A percentile compares a stretch with the other conserved stretches of the same genome.
These are phyloP conservation scores for Inosperma sp. DNA, from an alignment of 768 basidiomycete genomes.

Conservation along the genomic window DNA sequence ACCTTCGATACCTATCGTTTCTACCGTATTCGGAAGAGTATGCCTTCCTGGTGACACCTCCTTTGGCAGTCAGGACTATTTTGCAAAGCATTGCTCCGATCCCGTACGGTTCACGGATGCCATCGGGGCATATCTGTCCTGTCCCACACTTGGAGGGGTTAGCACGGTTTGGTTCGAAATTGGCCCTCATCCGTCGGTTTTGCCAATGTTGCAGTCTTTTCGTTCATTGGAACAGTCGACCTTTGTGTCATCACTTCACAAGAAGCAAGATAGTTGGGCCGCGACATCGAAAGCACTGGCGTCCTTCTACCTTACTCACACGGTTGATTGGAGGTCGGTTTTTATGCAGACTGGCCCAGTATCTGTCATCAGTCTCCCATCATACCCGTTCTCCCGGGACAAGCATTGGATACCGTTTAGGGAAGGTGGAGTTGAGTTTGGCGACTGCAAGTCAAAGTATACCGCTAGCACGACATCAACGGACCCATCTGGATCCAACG, in stretches of 20 bases:
- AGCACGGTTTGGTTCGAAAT: constrained; percentile 58
- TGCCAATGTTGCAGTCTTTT: constrained; percentile 53
- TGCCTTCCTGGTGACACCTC: constrained; percentile 47
- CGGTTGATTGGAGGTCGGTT: constrained; percentile 51
- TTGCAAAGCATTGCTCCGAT: constrained; percentile 52
- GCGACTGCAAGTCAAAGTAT: no score
- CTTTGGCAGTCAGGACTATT: constrained; percentile 49
- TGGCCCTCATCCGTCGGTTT: constrained; percentile 54
- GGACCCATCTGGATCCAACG: no score
- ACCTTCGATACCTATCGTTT: constrained; percentile 57
- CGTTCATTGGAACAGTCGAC: constrained; percentile 29
- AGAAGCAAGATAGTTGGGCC: constrained; percentile 39
- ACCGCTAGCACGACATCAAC: no score
- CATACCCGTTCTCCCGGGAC: constrained; percentile 55
- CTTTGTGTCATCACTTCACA: constrained; percentile 49
- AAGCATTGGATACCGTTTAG: constrained; percentile 54
- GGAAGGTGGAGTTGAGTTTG: constrained; percentile 39
- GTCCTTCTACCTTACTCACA: constrained; percentile 42
- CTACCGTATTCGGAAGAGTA: constrained; percentile 53
- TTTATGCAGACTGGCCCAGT: constrained; percentile 43
- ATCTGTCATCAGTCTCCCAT: constrained; percentile 50
- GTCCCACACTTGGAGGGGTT: constrained; percentile 23
- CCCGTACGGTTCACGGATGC: constrained; percentile 55
- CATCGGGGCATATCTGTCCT: constrained; percentile 37
- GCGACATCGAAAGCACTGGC: constrained; percentile 44